A percentile compares a stretch with the other conserved stretches of the same genome.
These are phyloP conservation scores for Fusarium brachygibbosum DNA, from an alignment of 2,329 filamentous ascomycete genomes.

Conservation along the genomic window DNA sequence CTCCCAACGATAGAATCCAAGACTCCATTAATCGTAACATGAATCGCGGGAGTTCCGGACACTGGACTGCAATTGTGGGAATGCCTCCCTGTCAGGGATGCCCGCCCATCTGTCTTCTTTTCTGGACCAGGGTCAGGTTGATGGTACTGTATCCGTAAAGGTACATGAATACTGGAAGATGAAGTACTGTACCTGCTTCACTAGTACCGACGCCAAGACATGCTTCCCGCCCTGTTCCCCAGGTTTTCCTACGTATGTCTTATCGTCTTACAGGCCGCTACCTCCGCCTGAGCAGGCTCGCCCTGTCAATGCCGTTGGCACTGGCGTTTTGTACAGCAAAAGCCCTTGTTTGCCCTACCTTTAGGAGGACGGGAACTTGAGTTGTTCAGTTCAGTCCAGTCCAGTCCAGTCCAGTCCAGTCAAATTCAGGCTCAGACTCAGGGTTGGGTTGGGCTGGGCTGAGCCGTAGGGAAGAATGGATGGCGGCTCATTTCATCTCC, in stretches of 20 bases:
- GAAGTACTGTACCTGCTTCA: slow-evolving; percentile 40
- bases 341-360: slow-evolving; percentile 42
- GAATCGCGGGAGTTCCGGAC: slow-evolving; percentile 21
- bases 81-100: slow-evolving; percentile 25
- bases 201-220: slow-evolving; percentile 44
- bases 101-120: background rate
- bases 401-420: background rate
- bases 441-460: slow-evolving; percentile 24
- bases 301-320: slow-evolving; percentile 41
- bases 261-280: slow-evolving; percentile 39
- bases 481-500: slow-evolving; percentile 36
- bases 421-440: slow-evolving; percentile 18
- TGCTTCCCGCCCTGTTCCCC: slow-evolving; percentile 49
- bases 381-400: slow-evolving; percentile 16
- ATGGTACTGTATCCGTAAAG: background rate
- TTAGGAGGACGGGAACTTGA: slow-evolving; percentile 17
- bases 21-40: slow-evolving; percentile 10
- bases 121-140: background rate
- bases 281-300: slow-evolving; percentile 24
- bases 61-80: slow-evolving; percentile 7
- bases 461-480: slow-evolving; percentile 19
- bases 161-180: background rate
- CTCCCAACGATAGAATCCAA: slow-evolving; percentile 1
- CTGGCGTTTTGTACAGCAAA: slow-evolving; percentile 23
- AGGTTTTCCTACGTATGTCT: slow-evolving; percentile 41